These are phyloP conservation scores for Aspergillus phoenicis DNA, from an alignment of 2,329 filamentous ascomycete genomes.

Conservation along the genomic window DNA sequence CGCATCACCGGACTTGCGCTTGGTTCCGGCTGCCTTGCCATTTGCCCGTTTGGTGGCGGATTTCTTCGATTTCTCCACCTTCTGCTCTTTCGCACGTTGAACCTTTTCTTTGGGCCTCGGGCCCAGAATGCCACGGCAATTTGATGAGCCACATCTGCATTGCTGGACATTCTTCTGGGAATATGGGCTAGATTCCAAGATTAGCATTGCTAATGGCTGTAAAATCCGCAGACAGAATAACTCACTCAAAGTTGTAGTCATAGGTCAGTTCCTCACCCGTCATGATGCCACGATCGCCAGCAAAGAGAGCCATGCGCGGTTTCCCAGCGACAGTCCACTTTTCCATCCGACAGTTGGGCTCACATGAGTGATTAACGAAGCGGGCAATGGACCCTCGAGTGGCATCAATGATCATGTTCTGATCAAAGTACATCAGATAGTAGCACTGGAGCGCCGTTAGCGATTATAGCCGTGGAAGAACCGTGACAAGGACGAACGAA, in stretches of 20 bases:
- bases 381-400: constrained; percentile 93
- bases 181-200: constrained; percentile 48
- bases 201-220: constrained; percentile 14
- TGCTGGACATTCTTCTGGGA: constrained; percentile 65
- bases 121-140: constrained; percentile 64
- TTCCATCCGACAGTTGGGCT: constrained; percentile 95
- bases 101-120: constrained; percentile 56
- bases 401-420: constrained; percentile 98
- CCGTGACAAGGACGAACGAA: constrained; percentile 47
- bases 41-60: constrained; percentile 21
- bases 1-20: constrained; percentile 36
- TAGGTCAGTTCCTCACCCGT: constrained; percentile 96
- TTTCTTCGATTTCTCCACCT: constrained; percentile 30
- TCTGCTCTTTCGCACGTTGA: constrained; percentile 35
- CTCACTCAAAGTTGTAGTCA: constrained; percentile 76
- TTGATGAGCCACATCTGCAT: constrained; percentile 63
- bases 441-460: constrained; percentile 68
- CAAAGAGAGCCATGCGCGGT: constrained; percentile 95
- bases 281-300: constrained; percentile 84
- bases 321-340: constrained; percentile 95
- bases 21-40: constrained; percentile 28
- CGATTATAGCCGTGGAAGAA: constrained; percentile 4
- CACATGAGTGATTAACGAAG: constrained; percentile 97
- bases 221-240: constrained; percentile 8
- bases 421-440: constrained; percentile 97